Percentiles rank a stretch among this genome's conserved stretches.
Conservation (phyloP, 768 basidiomycete species). For the Trametes villosa region DNA sequence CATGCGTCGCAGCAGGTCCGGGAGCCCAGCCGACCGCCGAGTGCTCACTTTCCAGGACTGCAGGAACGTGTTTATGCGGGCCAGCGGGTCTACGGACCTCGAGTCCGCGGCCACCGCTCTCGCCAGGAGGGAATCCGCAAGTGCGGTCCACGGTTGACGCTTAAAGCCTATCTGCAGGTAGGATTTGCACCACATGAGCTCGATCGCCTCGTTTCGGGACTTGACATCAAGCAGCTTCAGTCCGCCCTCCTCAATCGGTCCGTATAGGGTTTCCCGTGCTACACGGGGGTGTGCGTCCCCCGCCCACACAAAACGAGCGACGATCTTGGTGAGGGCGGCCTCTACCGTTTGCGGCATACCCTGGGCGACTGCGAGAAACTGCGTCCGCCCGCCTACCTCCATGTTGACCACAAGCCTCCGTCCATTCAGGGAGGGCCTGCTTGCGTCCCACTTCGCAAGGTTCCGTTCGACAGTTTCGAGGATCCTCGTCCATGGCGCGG, state of each 20-base stretch:
- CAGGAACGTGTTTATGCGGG: not conserved
- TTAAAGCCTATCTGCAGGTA: not conserved
- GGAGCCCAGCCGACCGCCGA: not conserved
- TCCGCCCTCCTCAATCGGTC: not conserved
- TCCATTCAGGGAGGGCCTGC: not conserved
- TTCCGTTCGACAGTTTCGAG: not conserved
- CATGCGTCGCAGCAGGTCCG: not conserved
- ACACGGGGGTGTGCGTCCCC: not conserved
- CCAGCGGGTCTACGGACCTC: not conserved
- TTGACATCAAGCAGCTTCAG: not conserved
- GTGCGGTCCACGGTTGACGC: slow-evolving; percentile 9
- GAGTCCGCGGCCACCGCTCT: not conserved
- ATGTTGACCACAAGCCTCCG: slow-evolving; percentile 4
- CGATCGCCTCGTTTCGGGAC: not conserved
- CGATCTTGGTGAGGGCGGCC: not conserved
- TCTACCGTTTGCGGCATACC: slow-evolving; percentile 24
- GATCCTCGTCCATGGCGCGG: not conserved
- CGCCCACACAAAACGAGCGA: slow-evolving; percentile 8
- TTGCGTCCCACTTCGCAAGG: not conserved
- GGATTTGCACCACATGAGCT: slow-evolving; percentile 13
- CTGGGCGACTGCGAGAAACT: slow-evolving; percentile 22
- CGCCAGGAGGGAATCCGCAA: slow-evolving; percentile 9
- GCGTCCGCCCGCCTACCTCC: not conserved
- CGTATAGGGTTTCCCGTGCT: not conserved
- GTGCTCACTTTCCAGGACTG: not conserved